Evolutionary conservation across 1,139 yeast genomes (phyloP), one percentile per base, ranked within the genome.

Genomic region (Candida smagusa): DNA sequence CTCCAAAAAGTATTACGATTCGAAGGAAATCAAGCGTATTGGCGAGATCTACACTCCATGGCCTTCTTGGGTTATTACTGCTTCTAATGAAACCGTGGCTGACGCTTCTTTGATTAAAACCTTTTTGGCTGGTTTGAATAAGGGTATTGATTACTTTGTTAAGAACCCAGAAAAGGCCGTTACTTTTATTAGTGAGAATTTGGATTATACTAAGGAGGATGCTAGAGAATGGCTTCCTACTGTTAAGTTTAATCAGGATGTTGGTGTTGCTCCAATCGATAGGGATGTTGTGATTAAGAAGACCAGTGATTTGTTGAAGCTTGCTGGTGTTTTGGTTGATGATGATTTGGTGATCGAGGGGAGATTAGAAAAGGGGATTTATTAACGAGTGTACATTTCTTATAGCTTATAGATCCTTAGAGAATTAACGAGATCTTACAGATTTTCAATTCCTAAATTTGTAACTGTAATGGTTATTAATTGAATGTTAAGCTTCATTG

Each of bases 31-130:
- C 62, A 86, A 84, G 59, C 71, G 77, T 50, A 80, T 89, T 45
- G 97, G 96, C 8, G 87, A 84, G 49, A 87, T 89, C 38, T 85
- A 84, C 60, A 89, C 97, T 0, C 97, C 97, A 7, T 89, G 97
- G 97, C 92, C 97, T 7, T 85, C 95, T 1, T 89, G 96, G 96
- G 90, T 87, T 12, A 70, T 88, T 35, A 77, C 81, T 19, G 80
- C 80, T 9, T 54, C 70, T 36, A 56, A 56, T 35, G 53, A 68
- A 4, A 65, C 66, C 21, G 56, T 65, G 23, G 52, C 46, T 4
- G 52, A 61, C 11, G 49, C 52, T 8, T 51, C 54, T 8, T 59
- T 56, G 4, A 49, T 81, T 27, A 48, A 56, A 19, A 59, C 54
- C 2, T 80, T 86, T 46, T 48, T 80, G 36, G 51, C 57, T 2